Base-by-base conservation (phyloP, 1,139 yeast genomes). In the Chernovozyma aurita region DNA sequence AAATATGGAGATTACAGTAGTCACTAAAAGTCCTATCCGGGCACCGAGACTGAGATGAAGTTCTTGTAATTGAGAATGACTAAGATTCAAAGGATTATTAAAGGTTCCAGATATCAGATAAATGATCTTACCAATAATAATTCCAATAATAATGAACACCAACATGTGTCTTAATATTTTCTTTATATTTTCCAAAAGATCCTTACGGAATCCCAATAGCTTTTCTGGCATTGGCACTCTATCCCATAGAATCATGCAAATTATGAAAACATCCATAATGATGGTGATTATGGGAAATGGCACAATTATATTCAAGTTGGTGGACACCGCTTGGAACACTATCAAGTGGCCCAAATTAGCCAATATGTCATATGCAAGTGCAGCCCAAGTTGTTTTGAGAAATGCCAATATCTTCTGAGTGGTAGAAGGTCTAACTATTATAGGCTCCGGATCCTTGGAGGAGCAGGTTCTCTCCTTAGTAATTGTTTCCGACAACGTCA, bases 51-150 rank as follows among this genome's bases (percentile, higher is more conserved):
- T 18, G 27, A 45, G 28, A 4, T 42, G 18, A 11, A 34, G 20
- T 13, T 29, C 32, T 4, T 22, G 14, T 4, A 27, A 9, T 13
- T 28, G 33, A 3, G 16, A 20, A 8, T 30, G 5, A 14, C 34
- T 25, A 6, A 45, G 13, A 33, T 37, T 36, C 13, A 48, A 38
- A 16, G 53, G 53, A 25, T 49, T 44, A 3, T 35, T 22, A 6
- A 41, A 15, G 18, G 41, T 46, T 0, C 53, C 53, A 3, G 36
- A 31, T 2, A 36, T 33, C 20, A 36, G n/a, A 26, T 21, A 25
- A 4, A 33, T 26, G 14, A 36, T 22, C 16, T 33, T 35, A 2
- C 31, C 37, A 24, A 36, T 30, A n/a, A 33, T 30, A 28, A 36
- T 33, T 15, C 34, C 37, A 18, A 35, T 26, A 17, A 36, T 25